Evolutionary conservation across 108 stramenopile species (phyloP).

Genomic region (Fragilaria crotonensis): DNA sequence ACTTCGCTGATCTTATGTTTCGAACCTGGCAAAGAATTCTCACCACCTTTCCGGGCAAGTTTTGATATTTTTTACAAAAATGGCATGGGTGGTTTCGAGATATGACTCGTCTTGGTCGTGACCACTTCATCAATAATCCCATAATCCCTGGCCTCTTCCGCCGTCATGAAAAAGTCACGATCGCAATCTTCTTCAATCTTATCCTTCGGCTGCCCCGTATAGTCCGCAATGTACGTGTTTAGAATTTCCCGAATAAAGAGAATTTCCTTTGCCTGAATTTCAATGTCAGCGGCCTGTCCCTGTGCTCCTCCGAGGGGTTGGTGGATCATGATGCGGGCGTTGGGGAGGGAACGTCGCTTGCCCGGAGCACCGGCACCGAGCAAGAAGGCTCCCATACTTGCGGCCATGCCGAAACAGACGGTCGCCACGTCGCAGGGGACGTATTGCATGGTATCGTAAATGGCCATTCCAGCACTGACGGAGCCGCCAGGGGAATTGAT

Average conservation of each 20-base stretch:
- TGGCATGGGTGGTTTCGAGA: conserved; percentile 78
- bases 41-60: no score
- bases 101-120: conserved; percentile 88
- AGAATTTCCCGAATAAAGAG: conserved; percentile 84
- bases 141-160: conserved; percentile 91
- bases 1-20: no score
- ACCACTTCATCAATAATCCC: conserved; percentile 97
- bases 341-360: conserved; percentile 85
- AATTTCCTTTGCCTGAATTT: conserved; percentile 97
- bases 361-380: conserved; percentile 88
- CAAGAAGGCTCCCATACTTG: conserved; percentile 94
- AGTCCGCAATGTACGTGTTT: conserved; percentile 90
- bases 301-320: conserved; percentile 96
- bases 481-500: conserved; percentile 93
- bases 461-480: conserved; percentile 89
- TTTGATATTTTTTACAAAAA: no score
- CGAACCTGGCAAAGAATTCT: no score
- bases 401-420: conserved; percentile 98
- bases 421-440: conserved; percentile 94
- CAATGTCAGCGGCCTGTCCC: conserved; percentile 94
- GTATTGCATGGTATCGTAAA: conserved; percentile 97
- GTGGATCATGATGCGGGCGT: conserved; percentile 97
- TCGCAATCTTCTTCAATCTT: conserved; percentile 95
- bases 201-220: conserved; percentile 86
- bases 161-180: conserved; percentile 96